A percentile compares a stretch with the other conserved stretches of the same genome.
These are phyloP conservation scores for Penicillium bovifimosum DNA, from an alignment of 495 filamentous ascomycete species.

Conservation along the genomic window DNA sequence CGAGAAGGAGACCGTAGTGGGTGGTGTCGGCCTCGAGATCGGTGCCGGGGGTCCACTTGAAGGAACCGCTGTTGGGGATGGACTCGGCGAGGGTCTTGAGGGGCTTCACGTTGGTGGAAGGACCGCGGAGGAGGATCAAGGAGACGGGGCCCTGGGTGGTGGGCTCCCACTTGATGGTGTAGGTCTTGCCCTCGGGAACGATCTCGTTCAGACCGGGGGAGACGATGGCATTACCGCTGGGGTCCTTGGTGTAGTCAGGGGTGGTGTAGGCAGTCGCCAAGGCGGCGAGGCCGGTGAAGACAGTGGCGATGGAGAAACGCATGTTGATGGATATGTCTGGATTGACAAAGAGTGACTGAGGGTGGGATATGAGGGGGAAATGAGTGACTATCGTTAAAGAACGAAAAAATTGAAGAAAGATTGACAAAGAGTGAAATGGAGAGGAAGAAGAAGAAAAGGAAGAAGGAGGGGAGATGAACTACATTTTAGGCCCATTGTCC, in stretches of 20 bases:
- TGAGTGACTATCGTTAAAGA: slow-evolving; percentile 13
- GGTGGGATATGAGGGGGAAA: slow-evolving; percentile 11
- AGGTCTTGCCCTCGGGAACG: slow-evolving; percentile 52
- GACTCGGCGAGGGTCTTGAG: slow-evolving; percentile 50
- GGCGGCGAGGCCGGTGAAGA: slow-evolving; percentile 46
- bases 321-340: slow-evolving; percentile 35
- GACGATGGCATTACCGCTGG: slow-evolving; percentile 53
- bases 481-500: slow-evolving; percentile 3
- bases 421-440: slow-evolving; percentile 11
- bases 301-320: slow-evolving; percentile 44
- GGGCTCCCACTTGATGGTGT: slow-evolving; percentile 56
- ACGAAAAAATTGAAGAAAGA: slow-evolving; percentile 11
- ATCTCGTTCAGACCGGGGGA: slow-evolving; percentile 46
- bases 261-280: slow-evolving; percentile 48
- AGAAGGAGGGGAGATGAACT: slow-evolving; percentile 21
- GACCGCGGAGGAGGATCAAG: slow-evolving; percentile 58
- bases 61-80: slow-evolving; percentile 54
- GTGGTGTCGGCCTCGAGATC: slow-evolving; percentile 43
- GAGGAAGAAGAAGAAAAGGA: slow-evolving; percentile 19
- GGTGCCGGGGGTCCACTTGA: slow-evolving; percentile 49
- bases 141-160: slow-evolving; percentile 47
- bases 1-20: slow-evolving; percentile 63
- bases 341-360: slow-evolving; percentile 21
- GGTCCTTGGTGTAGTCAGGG: slow-evolving; percentile 43
- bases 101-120: slow-evolving; percentile 49